Conservation (phyloP, 208 protist genomes). For the Hexamita inflata region DNA sequence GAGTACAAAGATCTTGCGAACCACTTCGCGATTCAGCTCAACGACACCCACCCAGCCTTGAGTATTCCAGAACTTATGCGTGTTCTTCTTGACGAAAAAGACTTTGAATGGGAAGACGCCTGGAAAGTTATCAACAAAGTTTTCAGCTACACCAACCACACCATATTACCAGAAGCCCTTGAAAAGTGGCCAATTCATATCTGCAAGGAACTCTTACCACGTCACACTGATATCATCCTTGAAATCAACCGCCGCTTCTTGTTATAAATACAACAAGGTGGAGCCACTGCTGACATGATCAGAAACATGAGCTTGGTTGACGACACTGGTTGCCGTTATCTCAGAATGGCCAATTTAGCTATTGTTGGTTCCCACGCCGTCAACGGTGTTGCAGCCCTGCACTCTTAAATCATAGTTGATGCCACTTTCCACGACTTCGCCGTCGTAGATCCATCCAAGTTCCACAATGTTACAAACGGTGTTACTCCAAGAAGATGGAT, state of each 20-base stretch:
- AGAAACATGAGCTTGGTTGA: constrained; percentile 54
- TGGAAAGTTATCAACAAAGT: constrained; percentile 50
- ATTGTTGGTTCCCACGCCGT: constrained; percentile 58
- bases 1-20: constrained; percentile 36
- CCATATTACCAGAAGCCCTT: constrained; percentile 63
- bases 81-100: constrained; percentile 53
- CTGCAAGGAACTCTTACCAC: constrained; percentile 54
- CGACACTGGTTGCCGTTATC: constrained; percentile 42
- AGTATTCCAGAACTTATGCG: constrained; percentile 59
- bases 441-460: constrained; percentile 56
- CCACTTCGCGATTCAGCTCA: constrained; percentile 58
- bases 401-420: constrained; percentile 58
- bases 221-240: constrained; percentile 65
- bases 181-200: constrained; percentile 61
- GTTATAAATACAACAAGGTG: constrained; percentile 33
- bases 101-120: constrained; percentile 52
- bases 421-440: constrained; percentile 55
- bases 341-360: constrained; percentile 52
- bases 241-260: constrained; percentile 62
- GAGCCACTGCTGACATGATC: constrained; percentile 33
- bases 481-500: constrained; percentile 66
- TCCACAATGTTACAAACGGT: constrained; percentile 67
- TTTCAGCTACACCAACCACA: constrained; percentile 69
- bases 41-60: constrained; percentile 67
- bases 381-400: constrained; percentile 64